A percentile compares a stretch with the other conserved stretches of the same genome.
Evolutionary conservation across 2,329 filamentous ascomycete genomes (phyloP).

Genomic region (Aspergillus unguis): DNA sequence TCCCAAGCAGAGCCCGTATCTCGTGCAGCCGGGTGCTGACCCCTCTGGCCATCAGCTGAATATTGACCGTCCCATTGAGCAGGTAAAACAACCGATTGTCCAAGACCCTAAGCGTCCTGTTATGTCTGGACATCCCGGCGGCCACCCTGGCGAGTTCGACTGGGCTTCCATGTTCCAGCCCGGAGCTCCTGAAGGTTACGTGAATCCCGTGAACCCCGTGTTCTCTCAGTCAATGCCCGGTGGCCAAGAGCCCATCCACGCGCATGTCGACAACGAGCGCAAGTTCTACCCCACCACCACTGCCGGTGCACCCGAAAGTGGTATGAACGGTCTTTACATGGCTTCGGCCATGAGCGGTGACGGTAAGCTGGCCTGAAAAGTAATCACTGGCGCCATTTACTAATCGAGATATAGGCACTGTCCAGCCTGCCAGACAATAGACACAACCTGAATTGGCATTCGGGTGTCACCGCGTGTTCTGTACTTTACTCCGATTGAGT

Average conservation of each 20-base stretch:
- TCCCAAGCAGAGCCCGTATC: constrained; percentile 45
- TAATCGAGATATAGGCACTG: constrained; percentile 44
- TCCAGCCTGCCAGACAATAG: constrained; percentile 55
- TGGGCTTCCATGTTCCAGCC: constrained; percentile 77
- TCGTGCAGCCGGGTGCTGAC: constrained; percentile 42
- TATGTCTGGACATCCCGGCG: constrained; percentile 58
- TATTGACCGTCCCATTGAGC: constrained; percentile 44
- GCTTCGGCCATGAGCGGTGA: constrained; percentile 48
- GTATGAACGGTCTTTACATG: constrained; percentile 48
- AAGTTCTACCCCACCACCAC: constrained; percentile 51
- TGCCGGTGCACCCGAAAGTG: constrained; percentile 40
- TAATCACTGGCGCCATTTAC: background rate
- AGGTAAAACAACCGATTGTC: constrained; percentile 41
- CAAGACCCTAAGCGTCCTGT: constrained; percentile 45
- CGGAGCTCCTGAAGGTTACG: constrained; percentile 65
- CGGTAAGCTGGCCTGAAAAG: constrained; percentile 31
- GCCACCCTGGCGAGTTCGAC: constrained; percentile 60
- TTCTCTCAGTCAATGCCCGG: constrained; percentile 65
- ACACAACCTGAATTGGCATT: constrained; percentile 22
- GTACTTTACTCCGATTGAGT: background rate
- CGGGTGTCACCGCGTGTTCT: background rate
- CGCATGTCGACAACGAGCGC: constrained; percentile 57
- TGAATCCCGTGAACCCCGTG: constrained; percentile 58
- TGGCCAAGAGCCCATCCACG: constrained; percentile 67
- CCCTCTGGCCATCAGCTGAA: constrained; percentile 41